Conservation (phyloP, 2,329 filamentous ascomycete genomes). For the Stachybotrys chlorohalonatus region DNA sequence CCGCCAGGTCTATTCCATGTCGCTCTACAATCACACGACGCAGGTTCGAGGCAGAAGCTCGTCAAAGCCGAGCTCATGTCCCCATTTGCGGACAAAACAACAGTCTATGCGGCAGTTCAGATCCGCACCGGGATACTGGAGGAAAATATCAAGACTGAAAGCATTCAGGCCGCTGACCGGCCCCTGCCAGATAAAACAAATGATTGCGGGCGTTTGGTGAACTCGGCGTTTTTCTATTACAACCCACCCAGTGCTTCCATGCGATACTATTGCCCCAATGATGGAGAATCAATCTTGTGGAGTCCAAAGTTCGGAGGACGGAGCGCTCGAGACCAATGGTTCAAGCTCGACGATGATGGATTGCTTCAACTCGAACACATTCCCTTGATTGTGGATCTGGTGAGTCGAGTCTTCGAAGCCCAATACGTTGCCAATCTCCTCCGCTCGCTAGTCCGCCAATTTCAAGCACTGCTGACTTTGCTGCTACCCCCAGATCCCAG, state of each 20-base stretch:
- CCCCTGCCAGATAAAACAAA: background rate
- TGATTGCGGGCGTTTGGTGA: background rate
- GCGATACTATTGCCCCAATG: background rate
- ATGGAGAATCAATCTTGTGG: background rate
- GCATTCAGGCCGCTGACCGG: background rate
- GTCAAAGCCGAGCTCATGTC: background rate
- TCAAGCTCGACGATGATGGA: background rate
- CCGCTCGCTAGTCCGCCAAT: background rate
- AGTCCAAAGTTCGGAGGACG: background rate
- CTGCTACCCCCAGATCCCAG: background rate
- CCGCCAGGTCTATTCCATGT: background rate
- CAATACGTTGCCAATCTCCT: too few species aligned
- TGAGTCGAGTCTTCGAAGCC: too few species aligned
- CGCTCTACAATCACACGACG: background rate
- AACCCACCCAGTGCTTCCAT: background rate
- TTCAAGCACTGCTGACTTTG: background rate
- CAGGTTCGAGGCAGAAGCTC: background rate
- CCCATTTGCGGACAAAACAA: background rate
- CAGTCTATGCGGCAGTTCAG: background rate
- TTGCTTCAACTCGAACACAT: background rate
- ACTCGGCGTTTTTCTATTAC: background rate
- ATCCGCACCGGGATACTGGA: background rate
- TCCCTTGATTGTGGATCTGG: background rate
- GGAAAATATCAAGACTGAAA: background rate
- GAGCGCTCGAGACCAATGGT: background rate